Conservation (phyloP, 164 flowering plant genomes). For the Stephania cephalantha region DNA sequence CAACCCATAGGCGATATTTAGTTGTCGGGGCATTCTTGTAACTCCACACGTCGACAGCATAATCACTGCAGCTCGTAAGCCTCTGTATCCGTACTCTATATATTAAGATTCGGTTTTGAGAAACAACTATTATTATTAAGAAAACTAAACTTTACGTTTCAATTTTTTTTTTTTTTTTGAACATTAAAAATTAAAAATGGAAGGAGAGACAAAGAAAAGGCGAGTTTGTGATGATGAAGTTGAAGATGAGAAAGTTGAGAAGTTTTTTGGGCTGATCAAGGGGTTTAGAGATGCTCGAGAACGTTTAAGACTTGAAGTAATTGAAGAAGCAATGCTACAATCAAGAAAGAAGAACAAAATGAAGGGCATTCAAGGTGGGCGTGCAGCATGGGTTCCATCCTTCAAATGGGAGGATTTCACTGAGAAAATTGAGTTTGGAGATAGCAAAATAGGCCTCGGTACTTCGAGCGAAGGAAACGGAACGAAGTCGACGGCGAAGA, state of each 20-base stretch:
- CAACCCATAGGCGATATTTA: no score
- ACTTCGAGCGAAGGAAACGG: not conserved
- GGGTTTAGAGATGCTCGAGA: slow-evolving; percentile 3
- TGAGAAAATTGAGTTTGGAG: not conserved
- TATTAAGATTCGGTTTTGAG: no score
- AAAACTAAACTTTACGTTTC: no score
- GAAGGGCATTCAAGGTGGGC: not conserved
- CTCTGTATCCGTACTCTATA: no score
- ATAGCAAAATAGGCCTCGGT: no score
- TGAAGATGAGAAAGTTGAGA: slow-evolving; percentile 5
- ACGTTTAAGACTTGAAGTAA: not conserved
- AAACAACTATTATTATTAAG: no score
- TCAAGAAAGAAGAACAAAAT: not conserved
- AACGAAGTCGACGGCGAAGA: not conserved
- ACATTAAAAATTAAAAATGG: not conserved
- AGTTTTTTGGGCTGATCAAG: not conserved
- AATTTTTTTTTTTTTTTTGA: not conserved
- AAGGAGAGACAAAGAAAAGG: not conserved
- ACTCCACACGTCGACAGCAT: no score
- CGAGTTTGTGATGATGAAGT: not conserved
- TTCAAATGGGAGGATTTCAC: slow-evolving; percentile 31
- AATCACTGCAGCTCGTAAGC: no score
- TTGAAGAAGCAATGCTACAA: no score
- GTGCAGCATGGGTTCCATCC: slow-evolving; percentile 7
- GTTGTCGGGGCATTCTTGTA: no score